A percentile compares a stretch with the other conserved stretches of the same genome.
phyloP scores from a whole-genome alignment of 1,139 yeast species.

The Sugiyamaella novakii region DNA sequence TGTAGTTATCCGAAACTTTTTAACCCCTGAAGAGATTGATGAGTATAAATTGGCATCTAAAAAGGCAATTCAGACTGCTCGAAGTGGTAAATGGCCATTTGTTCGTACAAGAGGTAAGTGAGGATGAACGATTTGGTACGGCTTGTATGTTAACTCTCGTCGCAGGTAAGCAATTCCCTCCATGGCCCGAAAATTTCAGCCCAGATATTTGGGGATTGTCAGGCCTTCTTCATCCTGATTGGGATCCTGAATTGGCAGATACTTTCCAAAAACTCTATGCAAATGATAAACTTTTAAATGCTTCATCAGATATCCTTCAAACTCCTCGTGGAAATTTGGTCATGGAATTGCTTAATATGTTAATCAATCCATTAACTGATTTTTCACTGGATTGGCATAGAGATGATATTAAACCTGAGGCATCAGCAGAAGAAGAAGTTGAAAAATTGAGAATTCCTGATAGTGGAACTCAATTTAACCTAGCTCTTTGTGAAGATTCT shows the following conservation, averaged over 20 bases:
- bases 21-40: slow-evolving; percentile 48
- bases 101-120: slow-evolving; percentile 52
- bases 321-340: slow-evolving; percentile 45
- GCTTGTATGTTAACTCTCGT: no score
- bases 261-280: slow-evolving; percentile 54
- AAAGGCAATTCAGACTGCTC: slow-evolving; percentile 49
- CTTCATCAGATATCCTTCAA: slow-evolving; percentile 53
- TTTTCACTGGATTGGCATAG: slow-evolving; percentile 62
- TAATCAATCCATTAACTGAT: slow-evolving; percentile 58
- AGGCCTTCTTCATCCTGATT: slow-evolving; percentile 55
- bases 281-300: slow-evolving; percentile 46
- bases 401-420: slow-evolving; percentile 57
- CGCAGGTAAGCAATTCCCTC: slow-evolving; percentile 56
- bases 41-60: slow-evolving; percentile 48
- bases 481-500: slow-evolving; percentile 53
- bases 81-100: slow-evolving; percentile 56
- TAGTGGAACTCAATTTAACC: slow-evolving; percentile 59
- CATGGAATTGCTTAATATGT: slow-evolving; percentile 60
- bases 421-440: slow-evolving; percentile 51
- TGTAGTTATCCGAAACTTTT: slow-evolving; percentile 49
- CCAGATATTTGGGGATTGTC: slow-evolving; percentile 63
- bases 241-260: slow-evolving; percentile 40
- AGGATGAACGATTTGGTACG: no score
- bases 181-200: slow-evolving; percentile 58
- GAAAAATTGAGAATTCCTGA: slow-evolving; percentile 48